Evolutionary conservation across 306 rosid genomes (phyloP).

Genomic region (Inga leiocalycina): DNA sequence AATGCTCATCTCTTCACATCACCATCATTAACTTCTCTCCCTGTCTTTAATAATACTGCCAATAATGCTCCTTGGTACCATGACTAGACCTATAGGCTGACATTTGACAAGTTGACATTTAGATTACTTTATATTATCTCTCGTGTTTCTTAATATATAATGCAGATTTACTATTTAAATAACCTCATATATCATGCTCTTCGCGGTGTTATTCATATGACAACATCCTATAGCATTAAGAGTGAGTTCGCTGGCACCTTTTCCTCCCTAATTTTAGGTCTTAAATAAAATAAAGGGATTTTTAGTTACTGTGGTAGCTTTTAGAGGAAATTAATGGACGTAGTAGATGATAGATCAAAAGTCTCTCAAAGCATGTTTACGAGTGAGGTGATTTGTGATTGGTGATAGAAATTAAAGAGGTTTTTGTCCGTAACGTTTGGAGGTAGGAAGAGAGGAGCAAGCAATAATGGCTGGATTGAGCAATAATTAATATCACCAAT

Average conservation of each 20-base stretch:
- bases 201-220: background rate
- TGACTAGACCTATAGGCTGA: background rate
- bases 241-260: background rate
- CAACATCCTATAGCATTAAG: background rate
- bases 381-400: slow-evolving; percentile 5
- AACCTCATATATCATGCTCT: background rate
- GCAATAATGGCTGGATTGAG: background rate
- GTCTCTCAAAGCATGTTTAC: background rate
- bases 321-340: background rate
- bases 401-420: background rate
- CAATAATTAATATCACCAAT: background rate
- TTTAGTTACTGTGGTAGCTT: background rate
- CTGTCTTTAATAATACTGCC: background rate
- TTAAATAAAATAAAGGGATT: background rate
- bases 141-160: background rate
- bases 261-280: background rate
- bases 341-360: background rate
- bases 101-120: background rate
- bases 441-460: slow-evolving; percentile 18
- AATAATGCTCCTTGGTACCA: background rate
- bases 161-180: background rate
- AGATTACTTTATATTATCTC: background rate
- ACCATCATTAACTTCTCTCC: background rate
- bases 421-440: slow-evolving; percentile 37
- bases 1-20: background rate